These are phyloP conservation scores for Byssoonygena ceratinophila DNA, from an alignment of 2,329 filamentous ascomycete genomes.

Conservation along the genomic window DNA sequence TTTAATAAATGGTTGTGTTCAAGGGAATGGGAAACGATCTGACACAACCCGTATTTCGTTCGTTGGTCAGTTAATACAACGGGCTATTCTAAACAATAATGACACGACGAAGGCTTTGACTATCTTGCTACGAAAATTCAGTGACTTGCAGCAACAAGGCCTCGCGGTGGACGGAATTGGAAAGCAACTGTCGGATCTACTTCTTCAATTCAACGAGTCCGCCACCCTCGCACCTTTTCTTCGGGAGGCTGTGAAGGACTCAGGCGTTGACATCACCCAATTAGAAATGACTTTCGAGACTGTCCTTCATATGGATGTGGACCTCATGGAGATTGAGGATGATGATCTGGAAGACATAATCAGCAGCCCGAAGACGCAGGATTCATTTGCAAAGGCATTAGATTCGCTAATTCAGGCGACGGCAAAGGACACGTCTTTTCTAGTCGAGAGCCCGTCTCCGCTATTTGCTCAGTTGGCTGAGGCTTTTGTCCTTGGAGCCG, in stretches of 20 bases:
- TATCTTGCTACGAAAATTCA: constrained; percentile 27
- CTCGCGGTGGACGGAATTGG: constrained; percentile 39
- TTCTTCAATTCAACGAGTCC: constrained; percentile 56
- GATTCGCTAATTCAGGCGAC: constrained; percentile 26
- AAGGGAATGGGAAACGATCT: constrained; percentile 26
- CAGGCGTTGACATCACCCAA: constrained; percentile 60
- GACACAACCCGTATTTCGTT: constrained; percentile 21
- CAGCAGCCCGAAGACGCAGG: constrained; percentile 21
- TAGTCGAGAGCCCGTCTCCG: constrained; percentile 25
- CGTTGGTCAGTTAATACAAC: constrained; percentile 30
- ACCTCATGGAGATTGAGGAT: constrained; percentile 44
- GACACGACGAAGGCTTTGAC: constrained; percentile 26
- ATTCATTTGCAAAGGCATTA: constrained; percentile 27
- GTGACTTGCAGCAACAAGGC: constrained; percentile 39
- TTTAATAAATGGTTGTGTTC: constrained; percentile 29
- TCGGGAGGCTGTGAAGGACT: constrained; percentile 54
- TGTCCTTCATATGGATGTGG: constrained; percentile 50
- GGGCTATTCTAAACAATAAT: constrained; percentile 24
- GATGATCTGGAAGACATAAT: constrained; percentile 40
- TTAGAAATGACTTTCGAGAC: constrained; percentile 66
- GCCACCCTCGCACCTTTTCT: constrained; percentile 54
- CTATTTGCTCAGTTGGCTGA: constrained; percentile 32
- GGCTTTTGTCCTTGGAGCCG: constrained; percentile 28
- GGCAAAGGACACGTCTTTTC: constrained; percentile 29
- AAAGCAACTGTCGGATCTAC: constrained; percentile 52